These are phyloP conservation scores for Candida albicans DNA, from an alignment of 1,139 yeast species.

Conservation along the genomic window DNA sequence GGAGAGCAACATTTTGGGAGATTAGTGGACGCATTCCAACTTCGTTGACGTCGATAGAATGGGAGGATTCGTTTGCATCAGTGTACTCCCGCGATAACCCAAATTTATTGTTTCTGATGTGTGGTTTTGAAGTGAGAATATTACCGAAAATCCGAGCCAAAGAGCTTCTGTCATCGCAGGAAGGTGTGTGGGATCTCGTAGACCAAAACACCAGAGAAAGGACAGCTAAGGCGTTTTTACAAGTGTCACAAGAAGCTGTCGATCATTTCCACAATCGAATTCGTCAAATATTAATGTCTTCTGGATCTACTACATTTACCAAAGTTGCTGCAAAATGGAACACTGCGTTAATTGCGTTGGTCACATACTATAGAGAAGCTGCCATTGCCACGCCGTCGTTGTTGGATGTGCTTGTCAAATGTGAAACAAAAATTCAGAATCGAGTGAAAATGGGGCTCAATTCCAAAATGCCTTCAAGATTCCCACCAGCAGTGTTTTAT, in stretches of 20 bases:
- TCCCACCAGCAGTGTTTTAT: constrained; percentile 98
- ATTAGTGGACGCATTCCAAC: constrained; percentile 74
- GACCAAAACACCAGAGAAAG: constrained; percentile 75
- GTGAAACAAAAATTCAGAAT: constrained; percentile 93
- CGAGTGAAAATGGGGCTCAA: constrained; percentile 93
- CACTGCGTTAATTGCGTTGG: constrained; percentile 81
- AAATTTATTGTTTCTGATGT: constrained; percentile 82
- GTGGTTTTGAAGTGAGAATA: constrained; percentile 92
- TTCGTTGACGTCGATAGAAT: constrained; percentile 68
- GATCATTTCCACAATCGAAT: constrained; percentile 80
- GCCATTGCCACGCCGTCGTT: constrained; percentile 79
- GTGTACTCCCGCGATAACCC: constrained; percentile 92
- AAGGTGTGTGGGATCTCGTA: constrained; percentile 90
- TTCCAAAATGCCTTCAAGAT: constrained; percentile 97
- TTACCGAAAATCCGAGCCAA: constrained; percentile 66
- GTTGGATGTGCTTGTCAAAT: constrained; percentile 79
- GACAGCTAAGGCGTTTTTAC: constrained; percentile 84
- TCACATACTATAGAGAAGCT: constrained; percentile 92
- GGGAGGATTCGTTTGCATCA: constrained; percentile 83
- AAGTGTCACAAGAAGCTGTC: constrained; percentile 80
- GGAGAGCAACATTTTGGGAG: constrained; percentile 93
- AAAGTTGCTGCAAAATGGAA: constrained; percentile 97
- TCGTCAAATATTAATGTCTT: constrained; percentile 88
- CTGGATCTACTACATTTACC: constrained; percentile 94
- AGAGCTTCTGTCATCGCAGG: constrained; percentile 52